Percentiles rank a stretch among this genome's conserved stretches.
Conservation (phyloP, 2,329 filamentous ascomycete species). For the Ophiocordyceps robertsii region DNA sequence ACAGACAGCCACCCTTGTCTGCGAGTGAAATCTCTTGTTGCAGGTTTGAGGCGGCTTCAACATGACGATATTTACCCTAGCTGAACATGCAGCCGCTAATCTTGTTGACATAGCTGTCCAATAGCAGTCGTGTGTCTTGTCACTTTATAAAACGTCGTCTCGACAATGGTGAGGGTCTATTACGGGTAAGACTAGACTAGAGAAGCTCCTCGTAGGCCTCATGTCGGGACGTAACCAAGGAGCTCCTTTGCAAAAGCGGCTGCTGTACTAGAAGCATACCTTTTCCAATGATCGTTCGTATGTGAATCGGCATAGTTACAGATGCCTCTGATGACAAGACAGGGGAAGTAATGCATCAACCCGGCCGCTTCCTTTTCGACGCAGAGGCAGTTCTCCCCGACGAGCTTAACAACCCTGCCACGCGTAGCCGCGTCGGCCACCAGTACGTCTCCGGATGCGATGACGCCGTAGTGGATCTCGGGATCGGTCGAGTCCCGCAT, state of each 20-base stretch:
- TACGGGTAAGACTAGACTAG: no score
- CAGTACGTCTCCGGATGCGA: neutral
- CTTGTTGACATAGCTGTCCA: no score
- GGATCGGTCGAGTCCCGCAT: neutral
- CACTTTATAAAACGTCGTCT: no score
- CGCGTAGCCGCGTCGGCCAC: neutral
- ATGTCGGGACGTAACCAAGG: no score
- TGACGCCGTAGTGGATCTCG: neutral
- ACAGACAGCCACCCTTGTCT: no score
- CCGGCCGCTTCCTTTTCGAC: constrained; percentile 1
- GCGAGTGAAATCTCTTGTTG: no score
- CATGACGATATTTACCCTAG: no score
- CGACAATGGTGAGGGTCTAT: no score
- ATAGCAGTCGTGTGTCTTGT: no score
- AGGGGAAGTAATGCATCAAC: constrained; percentile 9
- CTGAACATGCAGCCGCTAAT: no score
- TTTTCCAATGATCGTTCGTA: neutral
- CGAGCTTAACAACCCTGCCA: neutral
- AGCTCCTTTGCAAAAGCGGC: neutral
- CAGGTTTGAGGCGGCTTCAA: no score
- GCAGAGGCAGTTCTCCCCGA: neutral
- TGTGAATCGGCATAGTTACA: neutral
- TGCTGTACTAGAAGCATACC: neutral
- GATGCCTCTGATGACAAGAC: neutral
- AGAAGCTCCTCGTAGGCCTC: no score